Conservation (phyloP, 768 basidiomycete genomes). For the Strobilomyces echinocephalus region DNA sequence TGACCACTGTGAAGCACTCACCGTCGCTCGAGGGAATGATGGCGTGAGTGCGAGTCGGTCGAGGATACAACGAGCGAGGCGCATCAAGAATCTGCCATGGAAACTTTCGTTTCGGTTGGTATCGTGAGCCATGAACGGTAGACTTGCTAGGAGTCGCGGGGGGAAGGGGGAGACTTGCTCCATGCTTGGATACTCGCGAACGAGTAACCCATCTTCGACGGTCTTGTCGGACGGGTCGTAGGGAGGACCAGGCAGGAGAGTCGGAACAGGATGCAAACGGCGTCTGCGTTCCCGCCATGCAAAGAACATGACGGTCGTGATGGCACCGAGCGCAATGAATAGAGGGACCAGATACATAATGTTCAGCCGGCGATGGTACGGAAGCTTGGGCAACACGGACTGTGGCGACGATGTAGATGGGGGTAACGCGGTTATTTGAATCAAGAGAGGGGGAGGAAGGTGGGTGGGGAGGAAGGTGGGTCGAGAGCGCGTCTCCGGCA, state of each 20-base stretch:
- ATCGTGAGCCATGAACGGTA: slow-evolving; percentile 27
- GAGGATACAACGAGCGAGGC: slow-evolving; percentile 6
- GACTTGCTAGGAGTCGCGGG: slow-evolving; percentile 28
- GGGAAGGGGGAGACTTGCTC: slow-evolving; percentile 26
- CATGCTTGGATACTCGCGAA: slow-evolving; percentile 21
- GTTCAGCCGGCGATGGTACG: slow-evolving; percentile 20
- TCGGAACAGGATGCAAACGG: slow-evolving; percentile 9
- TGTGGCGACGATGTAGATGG: slow-evolving; percentile 19
- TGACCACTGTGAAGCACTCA: slow-evolving; percentile 21
- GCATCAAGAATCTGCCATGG: slow-evolving; percentile 6
- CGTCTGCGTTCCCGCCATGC: slow-evolving; percentile 8
- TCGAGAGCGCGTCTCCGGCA: neutral
- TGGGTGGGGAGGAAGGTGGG: slow-evolving; percentile 9
- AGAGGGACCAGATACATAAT: slow-evolving; percentile 26
- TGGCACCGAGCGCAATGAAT: slow-evolving; percentile 22
- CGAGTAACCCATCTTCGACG: slow-evolving; percentile 11
- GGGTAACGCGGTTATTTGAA: slow-evolving; percentile 34
- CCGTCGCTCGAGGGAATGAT: slow-evolving; percentile 24
- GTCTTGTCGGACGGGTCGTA: slow-evolving; percentile 22
- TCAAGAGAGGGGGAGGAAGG: slow-evolving; percentile 15
- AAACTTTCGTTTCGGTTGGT: slow-evolving; percentile 13
- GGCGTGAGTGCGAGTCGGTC: slow-evolving; percentile 1
- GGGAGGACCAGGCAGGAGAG: slow-evolving; percentile 24
- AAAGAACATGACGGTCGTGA: slow-evolving; percentile 6
- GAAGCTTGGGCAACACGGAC: slow-evolving; percentile 14